Percentiles rank a stretch among this genome's conserved stretches.
phyloP scores from a whole-genome alignment of 2,329 filamentous ascomycete species.

The Clonostachys chloroleuca region DNA sequence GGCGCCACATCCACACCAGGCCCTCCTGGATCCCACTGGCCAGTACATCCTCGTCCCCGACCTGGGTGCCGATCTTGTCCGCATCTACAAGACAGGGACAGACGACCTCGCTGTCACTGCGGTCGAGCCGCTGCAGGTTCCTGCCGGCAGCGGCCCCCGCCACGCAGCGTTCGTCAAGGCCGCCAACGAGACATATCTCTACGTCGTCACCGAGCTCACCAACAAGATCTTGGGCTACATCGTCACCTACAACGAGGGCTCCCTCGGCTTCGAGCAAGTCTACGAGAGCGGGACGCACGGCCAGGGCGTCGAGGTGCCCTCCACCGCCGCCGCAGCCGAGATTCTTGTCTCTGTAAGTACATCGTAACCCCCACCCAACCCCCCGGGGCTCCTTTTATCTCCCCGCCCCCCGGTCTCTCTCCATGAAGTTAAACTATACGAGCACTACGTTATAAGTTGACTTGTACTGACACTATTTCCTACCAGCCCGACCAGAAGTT shows the following conservation, averaged over 20 bases:
- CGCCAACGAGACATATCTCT: slow-evolving; percentile 45
- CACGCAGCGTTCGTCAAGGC: slow-evolving; percentile 55
- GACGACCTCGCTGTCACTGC: slow-evolving; percentile 36
- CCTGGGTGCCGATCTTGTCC: slow-evolving; percentile 59
- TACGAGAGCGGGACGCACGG: slow-evolving; percentile 46
- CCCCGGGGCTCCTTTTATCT: not conserved
- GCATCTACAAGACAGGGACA: slow-evolving; percentile 42
- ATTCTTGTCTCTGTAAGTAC: slow-evolving; percentile 51
- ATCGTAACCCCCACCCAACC: not conserved
- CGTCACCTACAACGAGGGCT: slow-evolving; percentile 42
- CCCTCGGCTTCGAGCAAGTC: slow-evolving; percentile 37
- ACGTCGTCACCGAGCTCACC: slow-evolving; percentile 56
- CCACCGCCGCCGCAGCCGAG: slow-evolving; percentile 46
- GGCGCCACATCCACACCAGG: slow-evolving; percentile 58
- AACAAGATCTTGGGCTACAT: slow-evolving; percentile 53
- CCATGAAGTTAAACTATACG: not conserved
- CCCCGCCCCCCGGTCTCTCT: not conserved
- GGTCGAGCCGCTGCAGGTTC: slow-evolving; percentile 30
- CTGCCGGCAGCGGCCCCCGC: slow-evolving; percentile 57
- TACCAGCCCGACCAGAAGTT: slow-evolving; percentile 55
- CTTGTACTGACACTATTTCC: not conserved
- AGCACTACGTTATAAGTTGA: not conserved
- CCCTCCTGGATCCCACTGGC: slow-evolving; percentile 61
- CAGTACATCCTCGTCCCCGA: slow-evolving; percentile 62
- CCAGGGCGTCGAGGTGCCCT: slow-evolving; percentile 29